Evolutionary conservation across 176 grass and related monocot genomes (phyloP).

Genomic region (Hordeum marinum): DNA sequence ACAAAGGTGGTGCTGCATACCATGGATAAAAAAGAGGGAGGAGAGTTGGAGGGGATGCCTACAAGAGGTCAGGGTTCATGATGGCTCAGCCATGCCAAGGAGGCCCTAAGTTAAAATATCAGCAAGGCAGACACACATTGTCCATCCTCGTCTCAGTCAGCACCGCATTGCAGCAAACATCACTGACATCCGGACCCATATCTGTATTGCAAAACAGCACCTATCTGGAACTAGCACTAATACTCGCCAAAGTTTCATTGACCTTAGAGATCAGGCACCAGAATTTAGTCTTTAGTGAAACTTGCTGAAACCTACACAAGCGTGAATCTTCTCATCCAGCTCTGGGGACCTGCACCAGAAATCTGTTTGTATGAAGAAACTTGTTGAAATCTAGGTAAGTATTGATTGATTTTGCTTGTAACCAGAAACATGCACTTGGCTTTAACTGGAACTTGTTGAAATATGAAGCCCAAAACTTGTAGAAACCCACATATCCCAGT

Average conservation of each 20-base stretch:
- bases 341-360: background rate
- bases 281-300: constrained; percentile 7
- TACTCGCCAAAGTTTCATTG: background rate
- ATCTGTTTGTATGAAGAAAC: background rate
- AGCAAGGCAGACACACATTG: background rate
- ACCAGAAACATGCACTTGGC: background rate
- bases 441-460: background rate
- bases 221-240: background rate
- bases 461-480: background rate
- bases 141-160: background rate
- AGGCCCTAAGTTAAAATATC: background rate
- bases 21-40: background rate
- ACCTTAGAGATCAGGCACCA: background rate
- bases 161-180: background rate
- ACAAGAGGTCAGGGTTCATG: background rate
- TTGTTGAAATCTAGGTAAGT: background rate
- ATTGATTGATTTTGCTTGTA: background rate
- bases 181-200: background rate
- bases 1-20: background rate
- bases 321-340: background rate
- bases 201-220: background rate
- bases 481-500: constrained; percentile 13
- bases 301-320: constrained; percentile 2
- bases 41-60: background rate
- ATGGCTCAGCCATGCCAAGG: background rate